Conservation (phyloP, 1,139 yeast genomes). For the Diutina siamensis region DNA sequence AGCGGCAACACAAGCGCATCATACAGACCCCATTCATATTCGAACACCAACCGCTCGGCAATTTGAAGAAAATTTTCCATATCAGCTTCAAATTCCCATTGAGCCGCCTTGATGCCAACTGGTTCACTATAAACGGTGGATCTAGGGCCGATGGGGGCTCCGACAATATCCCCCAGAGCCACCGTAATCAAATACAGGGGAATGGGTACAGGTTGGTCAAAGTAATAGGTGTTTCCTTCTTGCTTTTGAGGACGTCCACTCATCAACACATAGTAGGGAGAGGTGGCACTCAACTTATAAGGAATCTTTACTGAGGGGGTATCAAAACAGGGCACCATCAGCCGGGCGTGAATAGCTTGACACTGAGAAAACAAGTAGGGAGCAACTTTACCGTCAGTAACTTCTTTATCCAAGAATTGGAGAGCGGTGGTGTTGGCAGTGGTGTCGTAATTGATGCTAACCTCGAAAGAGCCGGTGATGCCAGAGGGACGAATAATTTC, state of each 20-base stretch:
- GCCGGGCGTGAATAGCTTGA: constrained; percentile 1
- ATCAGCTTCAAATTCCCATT: constrained; percentile 28
- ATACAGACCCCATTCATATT: constrained; percentile 24
- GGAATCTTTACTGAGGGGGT: not conserved
- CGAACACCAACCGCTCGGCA: constrained; percentile 22
- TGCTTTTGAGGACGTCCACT: constrained; percentile 6
- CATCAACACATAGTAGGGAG: constrained; percentile 2
- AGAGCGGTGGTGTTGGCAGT: not conserved
- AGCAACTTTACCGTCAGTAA: constrained; percentile 1
- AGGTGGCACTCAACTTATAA: constrained; percentile 2
- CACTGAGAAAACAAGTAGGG: constrained; percentile 4
- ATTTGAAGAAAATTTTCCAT: constrained; percentile 24
- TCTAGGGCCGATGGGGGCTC: constrained; percentile 25
- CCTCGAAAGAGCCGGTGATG: not conserved
- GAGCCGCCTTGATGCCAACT: constrained; percentile 17
- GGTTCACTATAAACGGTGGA: constrained; percentile 22
- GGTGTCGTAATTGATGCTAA: not conserved
- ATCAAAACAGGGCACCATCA: constrained; percentile 5
- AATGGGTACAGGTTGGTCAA: constrained; percentile 25
- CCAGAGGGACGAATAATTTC: constrained; percentile 7
- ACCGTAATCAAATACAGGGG: constrained; percentile 26
- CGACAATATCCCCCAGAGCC: constrained; percentile 22
- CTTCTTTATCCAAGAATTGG: constrained; percentile 4
- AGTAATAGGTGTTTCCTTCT: constrained; percentile 12
- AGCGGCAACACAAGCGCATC: constrained; percentile 24